Conservation (phyloP, 352 stramenopile species). For the Phytophthora sp. region DNA sequence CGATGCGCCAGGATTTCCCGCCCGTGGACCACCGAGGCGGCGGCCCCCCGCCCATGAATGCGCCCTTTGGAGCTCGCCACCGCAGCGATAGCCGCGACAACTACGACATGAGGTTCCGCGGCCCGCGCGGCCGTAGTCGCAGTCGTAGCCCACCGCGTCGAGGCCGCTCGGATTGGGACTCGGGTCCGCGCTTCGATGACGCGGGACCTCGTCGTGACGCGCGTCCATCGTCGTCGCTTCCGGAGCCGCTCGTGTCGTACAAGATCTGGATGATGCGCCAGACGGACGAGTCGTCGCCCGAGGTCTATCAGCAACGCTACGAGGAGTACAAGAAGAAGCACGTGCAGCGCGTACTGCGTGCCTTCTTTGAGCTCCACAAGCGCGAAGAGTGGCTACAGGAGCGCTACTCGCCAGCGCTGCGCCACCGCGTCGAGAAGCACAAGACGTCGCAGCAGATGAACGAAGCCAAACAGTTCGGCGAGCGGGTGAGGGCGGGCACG, state of each 20-base stretch:
- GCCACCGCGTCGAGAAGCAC: slow-evolving; percentile 64
- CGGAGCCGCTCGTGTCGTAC: slow-evolving; percentile 83
- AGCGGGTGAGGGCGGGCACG: slow-evolving; percentile 59
- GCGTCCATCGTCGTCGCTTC: slow-evolving; percentile 46
- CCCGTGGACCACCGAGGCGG: slow-evolving; percentile 43
- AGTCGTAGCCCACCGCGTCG: slow-evolving; percentile 39
- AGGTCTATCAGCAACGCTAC: slow-evolving; percentile 88
- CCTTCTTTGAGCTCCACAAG: slow-evolving; percentile 90
- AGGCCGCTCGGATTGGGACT: slow-evolving; percentile 31
- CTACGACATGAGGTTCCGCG: slow-evolving; percentile 41
- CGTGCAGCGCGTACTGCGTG: slow-evolving; percentile 71
- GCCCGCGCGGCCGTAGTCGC: slow-evolving; percentile 36
- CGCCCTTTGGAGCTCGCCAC: slow-evolving; percentile 30
- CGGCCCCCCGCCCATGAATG: slow-evolving; percentile 38
- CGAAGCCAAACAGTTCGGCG: slow-evolving; percentile 78
- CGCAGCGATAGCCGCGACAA: slow-evolving; percentile 45
- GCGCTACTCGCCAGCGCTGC: slow-evolving; percentile 82
- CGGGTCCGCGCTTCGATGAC: slow-evolving; percentile 33
- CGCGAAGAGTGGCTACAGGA: slow-evolving; percentile 88
- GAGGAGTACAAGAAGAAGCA: slow-evolving; percentile 92
- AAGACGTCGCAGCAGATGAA: slow-evolving; percentile 73
- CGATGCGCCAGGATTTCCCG: slow-evolving; percentile 54
- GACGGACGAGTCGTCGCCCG: slow-evolving; percentile 76
- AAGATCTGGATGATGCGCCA: slow-evolving; percentile 91
- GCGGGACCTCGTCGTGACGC: slow-evolving; percentile 24